Evolutionary conservation across 805 yeast genomes (phyloP), one percentile per base, ranked within the genome.

Genomic region (Scheffersomyces ergatensis): DNA sequence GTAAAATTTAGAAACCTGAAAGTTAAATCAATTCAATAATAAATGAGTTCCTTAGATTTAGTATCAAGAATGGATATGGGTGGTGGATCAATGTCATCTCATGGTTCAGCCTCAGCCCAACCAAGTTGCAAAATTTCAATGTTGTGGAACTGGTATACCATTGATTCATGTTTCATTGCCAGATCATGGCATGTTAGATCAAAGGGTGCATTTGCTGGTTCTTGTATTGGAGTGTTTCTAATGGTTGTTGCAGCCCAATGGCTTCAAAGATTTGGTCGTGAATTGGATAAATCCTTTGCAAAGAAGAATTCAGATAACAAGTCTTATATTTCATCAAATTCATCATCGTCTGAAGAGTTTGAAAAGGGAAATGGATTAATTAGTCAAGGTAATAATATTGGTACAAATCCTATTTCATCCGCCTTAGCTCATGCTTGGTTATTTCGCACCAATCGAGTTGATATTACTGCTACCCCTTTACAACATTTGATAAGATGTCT

Each of bases 141-240:
- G 89, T 58, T 79, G 44, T 83, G 89, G 88, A 83, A 83, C 56
- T 83, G 89, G 88, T 67, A 79, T 49, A 80, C 85, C 0, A 69
- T 82, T 21, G 82, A 83, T 48, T 63, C 82, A 4, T 83, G 88
- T 55, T 83, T 83, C 53, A 67, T 83, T 45, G 72, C 86, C 6
- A 65, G 58, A 34, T 62, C 82, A 23, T 83, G 89, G 89, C 85
- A 78, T 43, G 77, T 79, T 34, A 67, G 60, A 13, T 65, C 80
- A 2, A 65, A 64, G 40, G 83, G 82, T 1, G 79, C 71, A 60
- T 83, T 83, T 63, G 88, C 85, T 3, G 88, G 87, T n/a, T 72
- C 85, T 0, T 83, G 89, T 60, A 67, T 83, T 23, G 88, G 88
- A n/a, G 77, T 80, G 8, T 76, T 82, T 54, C 62, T 77, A 21